Conservation (phyloP, 1,284 basidiomycete species). For the Flammula alnicola region DNA sequence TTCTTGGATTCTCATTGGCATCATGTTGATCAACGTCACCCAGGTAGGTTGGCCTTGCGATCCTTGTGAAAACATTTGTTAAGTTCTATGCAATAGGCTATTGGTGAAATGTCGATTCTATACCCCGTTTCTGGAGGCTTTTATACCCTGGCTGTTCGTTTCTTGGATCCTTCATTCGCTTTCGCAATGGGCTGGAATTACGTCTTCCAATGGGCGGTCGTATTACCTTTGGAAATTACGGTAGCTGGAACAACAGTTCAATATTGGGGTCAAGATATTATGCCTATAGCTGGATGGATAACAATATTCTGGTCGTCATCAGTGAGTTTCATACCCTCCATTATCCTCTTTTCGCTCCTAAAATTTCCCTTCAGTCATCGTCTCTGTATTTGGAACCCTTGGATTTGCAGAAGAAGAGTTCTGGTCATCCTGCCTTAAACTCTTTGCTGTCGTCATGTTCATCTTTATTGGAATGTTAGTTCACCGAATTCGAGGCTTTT, state of each 20-base stretch:
- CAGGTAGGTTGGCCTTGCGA: slow-evolving; percentile 34
- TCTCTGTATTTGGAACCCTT: slow-evolving; percentile 46
- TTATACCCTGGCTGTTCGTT: slow-evolving; percentile 48
- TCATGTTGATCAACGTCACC: slow-evolving; percentile 52
- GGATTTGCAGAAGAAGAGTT: slow-evolving; percentile 61
- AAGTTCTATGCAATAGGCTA: slow-evolving; percentile 29
- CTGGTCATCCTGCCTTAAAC: slow-evolving; percentile 60
- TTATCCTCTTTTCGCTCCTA: neutral
- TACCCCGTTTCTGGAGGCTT: slow-evolving; percentile 59
- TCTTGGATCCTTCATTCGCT: slow-evolving; percentile 55
- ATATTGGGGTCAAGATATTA: slow-evolving; percentile 42
- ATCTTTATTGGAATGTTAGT: slow-evolving; percentile 56
- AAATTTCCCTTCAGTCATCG: slow-evolving; percentile 32
- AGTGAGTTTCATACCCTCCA: slow-evolving; percentile 29
- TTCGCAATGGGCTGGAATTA: slow-evolving; percentile 61
- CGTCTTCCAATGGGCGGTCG: slow-evolving; percentile 48
- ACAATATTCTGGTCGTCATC: slow-evolving; percentile 52
- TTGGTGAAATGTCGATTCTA: slow-evolving; percentile 58
- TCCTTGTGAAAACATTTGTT: neutral
- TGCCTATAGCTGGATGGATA: slow-evolving; percentile 49
- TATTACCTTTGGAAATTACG: slow-evolving; percentile 48
- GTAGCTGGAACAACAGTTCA: slow-evolving; percentile 49
- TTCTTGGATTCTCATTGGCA: slow-evolving; percentile 47
- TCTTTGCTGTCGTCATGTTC: slow-evolving; percentile 56
- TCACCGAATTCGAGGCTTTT: neutral